Base-by-base conservation (phyloP, 805 yeast genomes). In the Pichia pseudocactophila region DNA sequence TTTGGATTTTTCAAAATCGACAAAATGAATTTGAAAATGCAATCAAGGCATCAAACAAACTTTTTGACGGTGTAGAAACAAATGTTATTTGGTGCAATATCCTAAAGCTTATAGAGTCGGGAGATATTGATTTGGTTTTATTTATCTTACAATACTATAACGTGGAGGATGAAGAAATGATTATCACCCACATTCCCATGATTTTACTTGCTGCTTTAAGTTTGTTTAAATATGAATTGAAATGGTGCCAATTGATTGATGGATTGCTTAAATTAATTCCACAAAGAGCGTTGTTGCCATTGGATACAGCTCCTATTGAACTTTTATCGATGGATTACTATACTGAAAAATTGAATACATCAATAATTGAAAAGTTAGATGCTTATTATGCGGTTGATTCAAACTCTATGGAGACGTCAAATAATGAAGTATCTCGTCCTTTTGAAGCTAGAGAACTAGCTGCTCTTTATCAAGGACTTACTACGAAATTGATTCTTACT, bases 1-100 rank as follows among this genome's bases (percentile, higher is more conserved):
- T 66, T 35, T 20, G 8, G 20, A 33, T 43, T 6, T 16, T 32
- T 5, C 36, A 37, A n/a, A 44, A 55, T 53, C 35, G 54, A 49
- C 34, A 56, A 48, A 43, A 43, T 22, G 55, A 53, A 2, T 65
- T 63, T 41, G 63, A 65, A 6, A 81, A 74, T 10, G 63, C 82
- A 0, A 45, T 82, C 32, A 68, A 68, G 36, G 71, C 80, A 26
- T 84, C 87, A 0, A 73, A 74, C 41, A 65, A 79, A 0, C 79
- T 90, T 43, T 87, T 92, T 57, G 96, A 92, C 61, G 81, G 86
- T 5, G 82, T 89, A 2, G 98, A 92, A 55, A 76, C 96, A 0
- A 59, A 69, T 22, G 73, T 73, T 22, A 89, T 92, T 5, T 90
- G 96, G 89, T 69, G 78, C 3, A 75, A 76, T 45, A 60, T 82